phyloP scores from a whole-genome alignment of 2,329 filamentous ascomycete genomes.

The Keithomyces neogunnii region DNA sequence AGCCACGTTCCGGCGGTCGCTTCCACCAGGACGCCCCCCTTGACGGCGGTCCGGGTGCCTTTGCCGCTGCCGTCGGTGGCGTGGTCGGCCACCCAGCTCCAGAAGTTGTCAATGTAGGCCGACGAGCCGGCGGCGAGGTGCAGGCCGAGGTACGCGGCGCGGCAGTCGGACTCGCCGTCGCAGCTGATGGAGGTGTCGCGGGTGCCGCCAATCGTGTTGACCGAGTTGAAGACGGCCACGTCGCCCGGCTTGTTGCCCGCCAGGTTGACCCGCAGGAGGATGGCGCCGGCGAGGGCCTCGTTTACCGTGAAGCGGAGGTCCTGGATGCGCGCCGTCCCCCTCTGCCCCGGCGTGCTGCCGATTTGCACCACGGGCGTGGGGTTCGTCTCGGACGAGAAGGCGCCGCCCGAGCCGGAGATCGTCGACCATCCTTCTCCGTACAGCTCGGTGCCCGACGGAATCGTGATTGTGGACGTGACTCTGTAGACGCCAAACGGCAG shows the following conservation, averaged over 20 bases:
- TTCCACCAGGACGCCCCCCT: conserved; percentile 38
- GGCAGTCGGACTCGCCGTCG: conserved; percentile 26
- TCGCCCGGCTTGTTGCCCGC: conserved; percentile 34
- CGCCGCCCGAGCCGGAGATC: conserved; percentile 35
- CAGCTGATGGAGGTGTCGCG: conserved; percentile 18
- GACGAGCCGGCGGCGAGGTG: conserved; percentile 31
- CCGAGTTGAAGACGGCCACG: conserved; percentile 40
- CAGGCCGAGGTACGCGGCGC: conserved; percentile 38
- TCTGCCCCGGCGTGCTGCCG: conserved; percentile 35
- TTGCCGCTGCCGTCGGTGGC: conserved; percentile 34
- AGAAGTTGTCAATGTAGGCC: conserved; percentile 12
- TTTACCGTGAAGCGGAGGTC: conserved; percentile 44
- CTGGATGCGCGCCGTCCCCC: conserved; percentile 39
- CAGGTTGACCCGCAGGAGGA: conserved; percentile 43
- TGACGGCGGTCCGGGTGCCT: conserved; percentile 32
- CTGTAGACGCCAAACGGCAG: conserved; percentile 20
- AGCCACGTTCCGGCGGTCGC: conserved; percentile 43
- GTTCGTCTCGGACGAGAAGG: conserved; percentile 33
- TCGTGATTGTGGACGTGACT: conserved; percentile 16
- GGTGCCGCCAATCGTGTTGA: conserved; percentile 37
- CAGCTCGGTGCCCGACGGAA: conserved; percentile 34
- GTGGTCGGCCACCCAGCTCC: conserved; percentile 40
- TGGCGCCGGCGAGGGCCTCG: conserved; percentile 31
- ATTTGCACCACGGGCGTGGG: conserved; percentile 42
- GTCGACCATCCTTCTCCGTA: conserved; percentile 47